Evolutionary conservation across 2,329 filamentous ascomycete genomes (phyloP), one percentile per base, ranked within the genome.

Genomic region (Lasiodiplodia gonubiensis): DNA sequence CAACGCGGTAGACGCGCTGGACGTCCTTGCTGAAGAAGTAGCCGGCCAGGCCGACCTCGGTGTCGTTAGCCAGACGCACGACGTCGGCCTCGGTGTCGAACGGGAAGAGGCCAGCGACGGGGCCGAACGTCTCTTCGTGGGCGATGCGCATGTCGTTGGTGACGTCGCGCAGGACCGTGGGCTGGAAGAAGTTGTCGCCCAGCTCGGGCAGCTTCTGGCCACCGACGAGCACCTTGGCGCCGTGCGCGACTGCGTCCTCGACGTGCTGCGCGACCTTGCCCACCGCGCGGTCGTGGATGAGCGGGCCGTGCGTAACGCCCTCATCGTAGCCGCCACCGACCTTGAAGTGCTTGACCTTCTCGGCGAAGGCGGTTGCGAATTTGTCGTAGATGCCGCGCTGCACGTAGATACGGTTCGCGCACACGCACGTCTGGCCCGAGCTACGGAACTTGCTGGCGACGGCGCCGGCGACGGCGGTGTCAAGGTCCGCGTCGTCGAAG

Each of bases 371-470:
- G 54, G 83, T 73, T 4, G 88, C 86, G 72, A 96, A 96, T 46
- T 85, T 82, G 73, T 94, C 90, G 80, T 95, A 93, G 77, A 96
- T 87, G 68, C 88, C 90, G 42, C 85, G 83, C 78, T 96, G 92
- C 10, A 96, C 86, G 78, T 91, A 94, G 71, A 96, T 87, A 35
- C 92, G 86, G 82, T 96, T 96, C 30, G 84, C 84, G 70, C 83
- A 85, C 5, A 98, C 94, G 79, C 95, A 99, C 0, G 95, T 98
- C 84, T 99, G 95, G 42, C 95, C 95, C 0, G 92, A 96, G 46
- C 90, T 93, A 66, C 95, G 91, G 88, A 98, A 98, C 80, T 98
- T 99, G 74, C 88, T 94, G 27, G 89, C 83, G 65, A 98, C 87
- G 57, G 93, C 93, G 30, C 94, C 94, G 0, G 88, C 82, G 0